Percentiles rank a stretch among this genome's conserved stretches.
These are phyloP conservation scores for Coemansia linderi DNA, from an alignment of 371 early-diverging fungal species.

Conservation along the genomic window DNA sequence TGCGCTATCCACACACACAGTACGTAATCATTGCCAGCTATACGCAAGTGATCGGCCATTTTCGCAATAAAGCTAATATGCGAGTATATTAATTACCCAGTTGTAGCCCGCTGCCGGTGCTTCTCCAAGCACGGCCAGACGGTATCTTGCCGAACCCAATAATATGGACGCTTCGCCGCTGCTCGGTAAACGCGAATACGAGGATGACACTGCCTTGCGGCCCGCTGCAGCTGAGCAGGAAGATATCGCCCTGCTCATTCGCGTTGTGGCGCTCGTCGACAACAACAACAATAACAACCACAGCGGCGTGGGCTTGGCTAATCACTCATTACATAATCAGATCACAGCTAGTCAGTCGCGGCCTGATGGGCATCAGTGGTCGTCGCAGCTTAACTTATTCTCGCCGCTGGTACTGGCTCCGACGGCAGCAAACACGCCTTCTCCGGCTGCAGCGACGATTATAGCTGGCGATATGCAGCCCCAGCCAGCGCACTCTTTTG, in stretches of 20 bases:
- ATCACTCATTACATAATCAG: not conserved
- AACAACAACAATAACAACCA: not conserved
- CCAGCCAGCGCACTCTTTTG: not conserved
- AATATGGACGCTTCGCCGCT: slow-evolving; percentile 28
- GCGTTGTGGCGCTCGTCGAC: slow-evolving; percentile 3
- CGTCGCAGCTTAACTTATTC: not conserved
- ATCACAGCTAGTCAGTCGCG: not conserved
- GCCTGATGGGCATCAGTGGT: not conserved
- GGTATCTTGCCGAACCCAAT: not conserved
- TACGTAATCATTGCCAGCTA: not conserved
- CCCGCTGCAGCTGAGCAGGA: not conserved
- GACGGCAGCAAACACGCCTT: not conserved
- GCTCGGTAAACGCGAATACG: slow-evolving; percentile 10
- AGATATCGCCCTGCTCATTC: not conserved
- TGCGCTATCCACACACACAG: not conserved
- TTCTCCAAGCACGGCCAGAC: not conserved
- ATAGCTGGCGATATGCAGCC: not conserved
- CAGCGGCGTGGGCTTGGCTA: not conserved
- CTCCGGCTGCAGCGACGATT: not conserved
- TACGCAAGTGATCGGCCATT: not conserved
- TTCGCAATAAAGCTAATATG: not conserved
- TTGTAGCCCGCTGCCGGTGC: not conserved
- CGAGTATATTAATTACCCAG: not conserved
- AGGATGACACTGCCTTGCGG: not conserved
- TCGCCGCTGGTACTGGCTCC: slow-evolving; percentile 1